phyloP scores from a whole-genome alignment of 495 filamentous ascomycete genomes.

The Aspergillus diversus region DNA sequence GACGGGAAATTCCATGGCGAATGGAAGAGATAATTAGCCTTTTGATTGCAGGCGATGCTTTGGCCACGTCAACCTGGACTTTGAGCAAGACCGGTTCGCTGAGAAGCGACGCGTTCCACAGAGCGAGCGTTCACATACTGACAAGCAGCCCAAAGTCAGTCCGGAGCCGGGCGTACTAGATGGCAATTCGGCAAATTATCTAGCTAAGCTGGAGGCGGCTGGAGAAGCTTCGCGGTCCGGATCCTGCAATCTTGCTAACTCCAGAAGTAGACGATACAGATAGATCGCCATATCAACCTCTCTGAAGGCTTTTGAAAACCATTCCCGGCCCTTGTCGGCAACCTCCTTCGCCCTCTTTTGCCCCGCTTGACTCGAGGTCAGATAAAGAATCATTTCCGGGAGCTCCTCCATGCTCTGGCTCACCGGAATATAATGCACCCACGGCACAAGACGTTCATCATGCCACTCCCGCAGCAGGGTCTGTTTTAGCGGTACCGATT shows the following conservation, averaged over 20 bases:
- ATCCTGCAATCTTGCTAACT: constrained; percentile 43
- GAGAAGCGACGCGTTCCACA: too few relatives aligned
- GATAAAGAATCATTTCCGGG: constrained; percentile 44
- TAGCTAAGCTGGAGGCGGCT: too few relatives aligned
- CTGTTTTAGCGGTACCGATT: constrained; percentile 48
- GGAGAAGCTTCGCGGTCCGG: neutral
- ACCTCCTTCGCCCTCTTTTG: constrained; percentile 39
- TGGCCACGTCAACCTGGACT: too few relatives aligned
- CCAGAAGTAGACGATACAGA: constrained; percentile 45
- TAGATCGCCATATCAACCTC: constrained; percentile 44
- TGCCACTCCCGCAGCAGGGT: constrained; percentile 62
- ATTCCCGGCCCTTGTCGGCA: constrained; percentile 44
- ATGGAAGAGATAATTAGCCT: too few relatives aligned
- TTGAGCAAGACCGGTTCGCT: too few relatives aligned
- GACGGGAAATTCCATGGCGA: too few relatives aligned
- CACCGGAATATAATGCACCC: constrained; percentile 58
- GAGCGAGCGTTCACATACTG: too few relatives aligned
- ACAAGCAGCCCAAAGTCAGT: too few relatives aligned
- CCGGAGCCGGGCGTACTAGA: too few relatives aligned
- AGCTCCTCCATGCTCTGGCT: constrained; percentile 50
- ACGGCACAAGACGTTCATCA: constrained; percentile 55
- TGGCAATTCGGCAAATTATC: too few relatives aligned
- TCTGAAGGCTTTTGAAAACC: constrained; percentile 42
- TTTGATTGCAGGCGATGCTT: too few relatives aligned
- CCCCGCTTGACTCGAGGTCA: constrained; percentile 38